Evolutionary conservation across 805 yeast species (phyloP), one percentile per base, ranked within the genome.

Genomic region (Peterozyma toletana): DNA sequence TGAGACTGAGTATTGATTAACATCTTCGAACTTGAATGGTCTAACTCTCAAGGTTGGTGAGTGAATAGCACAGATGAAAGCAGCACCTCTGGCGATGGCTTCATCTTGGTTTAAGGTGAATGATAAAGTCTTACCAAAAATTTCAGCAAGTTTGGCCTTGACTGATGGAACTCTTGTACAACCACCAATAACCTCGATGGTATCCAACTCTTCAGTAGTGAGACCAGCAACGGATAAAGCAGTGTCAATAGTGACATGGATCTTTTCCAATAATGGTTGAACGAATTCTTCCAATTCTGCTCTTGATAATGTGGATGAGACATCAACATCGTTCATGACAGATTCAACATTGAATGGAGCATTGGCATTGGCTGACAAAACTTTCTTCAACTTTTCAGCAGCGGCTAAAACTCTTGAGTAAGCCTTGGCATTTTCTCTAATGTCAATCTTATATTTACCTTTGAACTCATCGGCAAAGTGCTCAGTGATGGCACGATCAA

Each of bases 1-100:
- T 35, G 97, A 84, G 53, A 93, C 96, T 29, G 96, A 81, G 80
- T 78, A 78, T 60, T 81, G 84, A 80, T 90, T 91, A 65, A 81
- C 71, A 67, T 93, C 99, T 73, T 91, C 96, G 64, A 90, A 93
- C 72, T 91, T 91, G 84, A 93, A 93, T 54, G 96, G 96, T 71
- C 98, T 86, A 43, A 93, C 99, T 73, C 99, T 86, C 59, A 93
- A 80, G 53, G 97, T 90, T 69, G 99, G 99, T 33, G 98, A 91
- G 77, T 90, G 98, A 73, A 89, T 86, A 55, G 99, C 99, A 69
- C 99, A 93, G 60, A 93, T 86, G 70, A 93, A 93, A 40, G 99
- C 96, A 58, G 96, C 95, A 75, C 99, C 99, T 69, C 91, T 87
- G 45, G 99, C 98, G 64, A 91, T 85, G 51, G 99, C 96, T 77